Base-by-base conservation (phyloP, 2,329 filamentous ascomycete species). In the Fusarium falciforme region DNA sequence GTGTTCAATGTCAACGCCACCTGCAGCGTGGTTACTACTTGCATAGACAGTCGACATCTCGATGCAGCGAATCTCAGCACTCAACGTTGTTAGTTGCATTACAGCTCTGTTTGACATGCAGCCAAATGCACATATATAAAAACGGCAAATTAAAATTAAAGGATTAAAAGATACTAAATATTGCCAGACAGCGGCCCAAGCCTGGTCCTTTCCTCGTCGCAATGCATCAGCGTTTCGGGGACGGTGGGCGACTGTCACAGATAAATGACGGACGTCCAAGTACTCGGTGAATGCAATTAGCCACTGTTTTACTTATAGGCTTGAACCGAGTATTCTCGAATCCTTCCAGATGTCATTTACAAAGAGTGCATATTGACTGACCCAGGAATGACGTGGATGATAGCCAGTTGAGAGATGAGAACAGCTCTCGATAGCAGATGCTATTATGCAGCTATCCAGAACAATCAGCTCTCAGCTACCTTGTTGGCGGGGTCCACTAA, bases 401-500 rank as follows among this genome's bases (percentile, higher is more conserved):
- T 42, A 36, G 54, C 52, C 42, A 33, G 64, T 59, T 31, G 29
- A 52, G 29, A 47, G 55, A 27, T 49, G 44, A 49, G 44, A 44
- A 44, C 40, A 44, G 40, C 40, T 44, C 42, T 29, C 47, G n/a
- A 11, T 42, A 31, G 29, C 29, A 31, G 9, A 31, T 31, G 29
- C 29, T 10, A 31, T 31, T 31, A 31, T 31, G 29, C 29, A 31
- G 29, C 29, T 31, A 31, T 31, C 29, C 29, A 2, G 29, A 31
- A 31, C 29, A 31, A 31, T 10, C 29, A 31, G 29, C 29, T 31
- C 29, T 31, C 29, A 31, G 29, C 11, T 40, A 47, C 47, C 40
- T 33, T 61, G 66, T 73, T 75, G 63, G 72, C 60, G 64, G 36
- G 64, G 44, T 54, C 58, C 64, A 63, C 47, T 62, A 17, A n/a